Evolutionary conservation across 352 stramenopile species (phyloP).

Genomic region (Phytopythium montanum): DNA sequence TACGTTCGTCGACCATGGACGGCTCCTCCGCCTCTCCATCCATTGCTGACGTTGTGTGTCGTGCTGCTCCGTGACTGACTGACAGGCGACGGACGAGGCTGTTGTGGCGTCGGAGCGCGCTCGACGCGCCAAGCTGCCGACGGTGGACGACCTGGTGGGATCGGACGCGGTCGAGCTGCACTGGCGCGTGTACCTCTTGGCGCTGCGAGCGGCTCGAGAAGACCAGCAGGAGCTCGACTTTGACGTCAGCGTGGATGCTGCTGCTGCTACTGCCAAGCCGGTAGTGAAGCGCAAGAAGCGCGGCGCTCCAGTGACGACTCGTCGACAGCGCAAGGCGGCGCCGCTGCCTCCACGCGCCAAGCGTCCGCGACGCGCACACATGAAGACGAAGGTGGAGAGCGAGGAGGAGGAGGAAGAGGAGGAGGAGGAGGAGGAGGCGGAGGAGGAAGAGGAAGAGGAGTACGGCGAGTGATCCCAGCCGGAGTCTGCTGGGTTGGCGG

Average conservation of each 20-base stretch:
- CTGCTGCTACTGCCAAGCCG: neutral
- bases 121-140: conserved; percentile 19
- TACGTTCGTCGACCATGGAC: neutral
- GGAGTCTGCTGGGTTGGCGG: neutral
- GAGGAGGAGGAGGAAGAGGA: conserved; percentile 30
- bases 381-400: neutral
- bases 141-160: conserved; percentile 29
- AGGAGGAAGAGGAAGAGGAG: neutral
- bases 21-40: neutral
- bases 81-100: neutral
- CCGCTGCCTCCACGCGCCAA: conserved; percentile 4
- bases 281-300: conserved; percentile 25
- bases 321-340: conserved; percentile 33
- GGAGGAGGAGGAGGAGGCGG: conserved; percentile 30
- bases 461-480: neutral
- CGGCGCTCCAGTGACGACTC: neutral
- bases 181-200: conserved; percentile 64
- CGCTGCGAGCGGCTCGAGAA: conserved; percentile 44
- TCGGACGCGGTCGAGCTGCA: conserved; percentile 30
- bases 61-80: neutral
- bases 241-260: conserved; percentile 27
- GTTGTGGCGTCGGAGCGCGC: conserved; percentile 14
- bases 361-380: conserved; percentile 7
- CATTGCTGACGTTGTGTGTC: neutral
- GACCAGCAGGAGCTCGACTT: conserved; percentile 75